Conservation (phyloP, 2,329 filamentous ascomycete genomes). For the Colletotrichum lupini region DNA sequence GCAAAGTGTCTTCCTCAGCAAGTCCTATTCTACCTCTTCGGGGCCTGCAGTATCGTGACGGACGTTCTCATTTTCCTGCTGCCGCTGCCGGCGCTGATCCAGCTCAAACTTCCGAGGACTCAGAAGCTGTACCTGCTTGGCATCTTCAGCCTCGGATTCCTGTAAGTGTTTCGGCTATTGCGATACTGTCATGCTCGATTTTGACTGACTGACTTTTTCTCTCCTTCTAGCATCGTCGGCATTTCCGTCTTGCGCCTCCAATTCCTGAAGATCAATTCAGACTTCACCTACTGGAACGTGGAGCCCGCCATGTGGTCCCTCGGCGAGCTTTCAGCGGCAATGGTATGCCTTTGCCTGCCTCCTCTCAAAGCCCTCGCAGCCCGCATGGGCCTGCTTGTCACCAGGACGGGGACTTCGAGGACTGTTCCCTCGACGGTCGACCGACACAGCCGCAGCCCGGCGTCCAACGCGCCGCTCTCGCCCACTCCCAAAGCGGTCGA, state of each 20-base stretch:
- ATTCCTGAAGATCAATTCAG: conserved; percentile 32
- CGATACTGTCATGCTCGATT: neutral
- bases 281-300: conserved; percentile 38
- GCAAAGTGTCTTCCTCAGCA: conserved; percentile 37
- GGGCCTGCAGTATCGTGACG: conserved; percentile 40
- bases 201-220: neutral
- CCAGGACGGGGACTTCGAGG: neutral
- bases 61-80: conserved; percentile 42
- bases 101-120: conserved; percentile 36
- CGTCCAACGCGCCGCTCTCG: neutral
- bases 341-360: conserved; percentile 39
- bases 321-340: conserved; percentile 38
- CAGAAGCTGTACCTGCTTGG: conserved; percentile 41
- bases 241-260: conserved; percentile 40
- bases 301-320: conserved; percentile 40
- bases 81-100: conserved; percentile 41
- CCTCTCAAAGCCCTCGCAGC: conserved; percentile 33
- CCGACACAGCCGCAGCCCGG: neutral
- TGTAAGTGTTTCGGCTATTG: conserved; percentile 34
- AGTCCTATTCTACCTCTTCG: conserved; percentile 39
- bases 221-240: conserved; percentile 35
- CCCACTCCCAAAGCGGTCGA: neutral
- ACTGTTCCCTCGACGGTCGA: neutral
- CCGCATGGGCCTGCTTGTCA: neutral
- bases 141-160: conserved; percentile 43